Evolutionary conservation across 352 stramenopile species (phyloP).

Genomic region (Pythium aphanidermatum): DNA sequence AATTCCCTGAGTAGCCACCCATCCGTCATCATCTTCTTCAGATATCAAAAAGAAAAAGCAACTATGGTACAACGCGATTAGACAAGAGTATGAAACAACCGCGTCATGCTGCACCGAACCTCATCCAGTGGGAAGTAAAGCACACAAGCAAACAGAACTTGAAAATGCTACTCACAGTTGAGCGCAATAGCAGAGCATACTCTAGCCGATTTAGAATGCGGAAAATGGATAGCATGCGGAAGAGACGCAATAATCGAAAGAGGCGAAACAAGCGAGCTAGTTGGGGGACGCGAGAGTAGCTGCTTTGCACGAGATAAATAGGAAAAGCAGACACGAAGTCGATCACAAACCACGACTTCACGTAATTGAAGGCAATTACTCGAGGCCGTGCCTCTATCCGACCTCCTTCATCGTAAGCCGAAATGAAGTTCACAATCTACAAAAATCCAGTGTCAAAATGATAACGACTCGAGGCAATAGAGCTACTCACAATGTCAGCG

Average conservation of each 20-base stretch:
- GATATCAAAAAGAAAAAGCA: constrained; percentile 64
- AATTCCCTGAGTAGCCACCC: constrained; percentile 33
- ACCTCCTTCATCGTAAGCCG: constrained; percentile 53
- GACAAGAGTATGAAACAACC: not conserved
- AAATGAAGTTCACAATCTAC: constrained; percentile 67
- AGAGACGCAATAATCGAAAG: constrained; percentile 55
- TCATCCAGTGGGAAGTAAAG: constrained; percentile 79
- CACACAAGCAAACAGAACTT: constrained; percentile 79
- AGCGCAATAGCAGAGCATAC: constrained; percentile 65
- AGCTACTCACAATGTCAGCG: constrained; percentile 48
- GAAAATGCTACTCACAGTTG: constrained; percentile 68
- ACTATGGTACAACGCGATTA: constrained; percentile 8
- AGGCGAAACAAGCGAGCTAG: constrained; percentile 53
- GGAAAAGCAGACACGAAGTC: constrained; percentile 75
- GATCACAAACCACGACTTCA: constrained; percentile 67
- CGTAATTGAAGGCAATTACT: constrained; percentile 47
- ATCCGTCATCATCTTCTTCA: constrained; percentile 36
- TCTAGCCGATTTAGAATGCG: constrained; percentile 67
- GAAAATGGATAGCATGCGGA: constrained; percentile 65
- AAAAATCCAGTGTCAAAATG: too few relatives aligned
- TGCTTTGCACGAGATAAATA: constrained; percentile 58
- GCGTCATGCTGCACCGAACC: constrained; percentile 14
- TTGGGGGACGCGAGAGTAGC: constrained; percentile 54
- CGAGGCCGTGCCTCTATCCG: constrained; percentile 42
- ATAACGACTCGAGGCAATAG: too few relatives aligned